Percentiles rank a stretch among this genome's conserved stretches.
Conservation (phyloP, 2,329 filamentous ascomycete species). For the Cercospora zeina region DNA sequence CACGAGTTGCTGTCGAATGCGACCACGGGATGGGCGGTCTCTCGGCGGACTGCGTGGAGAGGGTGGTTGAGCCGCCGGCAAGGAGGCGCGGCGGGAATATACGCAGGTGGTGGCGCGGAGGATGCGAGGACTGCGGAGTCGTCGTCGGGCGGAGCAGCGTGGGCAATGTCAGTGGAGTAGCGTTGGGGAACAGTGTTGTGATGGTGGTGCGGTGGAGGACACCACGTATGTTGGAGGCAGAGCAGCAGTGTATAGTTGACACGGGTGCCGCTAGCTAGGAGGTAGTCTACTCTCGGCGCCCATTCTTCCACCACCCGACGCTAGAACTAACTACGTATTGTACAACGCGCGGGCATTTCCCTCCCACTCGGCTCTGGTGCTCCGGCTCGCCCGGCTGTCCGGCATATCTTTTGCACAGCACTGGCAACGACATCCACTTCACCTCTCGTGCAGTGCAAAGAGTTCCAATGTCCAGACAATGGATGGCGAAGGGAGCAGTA, state of each 20-base stretch:
- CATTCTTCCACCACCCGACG: background rate
- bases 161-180: background rate
- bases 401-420: conserved; percentile 25
- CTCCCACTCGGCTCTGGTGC: too few relatives aligned
- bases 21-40: background rate
- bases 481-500: background rate
- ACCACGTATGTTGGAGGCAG: background rate
- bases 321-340: background rate
- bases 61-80: background rate
- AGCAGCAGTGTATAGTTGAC: background rate
- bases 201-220: background rate
- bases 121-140: background rate
- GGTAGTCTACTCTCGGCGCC: background rate
- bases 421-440: conserved; percentile 28
- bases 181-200: background rate
- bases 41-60: background rate
- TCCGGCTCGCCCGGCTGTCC: too few relatives aligned
- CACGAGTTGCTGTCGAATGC: background rate
- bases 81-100: background rate
- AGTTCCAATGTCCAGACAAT: background rate
- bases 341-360: background rate
- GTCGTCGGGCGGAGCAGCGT: background rate
- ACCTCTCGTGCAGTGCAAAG: conserved; percentile 22
- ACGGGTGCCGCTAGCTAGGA: background rate
- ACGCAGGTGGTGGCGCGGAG: background rate